Base-by-base conservation (phyloP, 1,139 yeast genomes). In the Yamadazyma conglobata region DNA sequence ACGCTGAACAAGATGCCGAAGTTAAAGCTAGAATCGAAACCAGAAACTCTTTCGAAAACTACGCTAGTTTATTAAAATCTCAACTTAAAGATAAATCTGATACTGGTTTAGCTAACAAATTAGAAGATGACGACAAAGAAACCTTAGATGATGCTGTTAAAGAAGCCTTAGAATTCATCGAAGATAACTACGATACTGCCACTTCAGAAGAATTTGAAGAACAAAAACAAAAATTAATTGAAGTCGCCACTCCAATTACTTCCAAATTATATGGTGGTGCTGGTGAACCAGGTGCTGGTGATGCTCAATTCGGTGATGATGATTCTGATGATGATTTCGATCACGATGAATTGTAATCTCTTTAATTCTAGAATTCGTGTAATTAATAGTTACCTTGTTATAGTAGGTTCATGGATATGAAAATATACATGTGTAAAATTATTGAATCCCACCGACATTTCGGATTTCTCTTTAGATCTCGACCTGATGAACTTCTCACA, bases 131-230 rank as follows among this genome's bases (percentile, higher is more conserved):
- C 42, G 98, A 91, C 64, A 86, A 84, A 70, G 95, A 87, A 66
- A 73, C 95, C 44, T 70, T 91, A 52, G 70, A 74, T 48, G 97
- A 89, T 51, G 96, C 96, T 40, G 68, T 87, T 49, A 79, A 80
- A 60, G 97, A 91, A 59, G 77, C 88, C 33, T 64, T 83, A 46
- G 95, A 84, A 61, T 91, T 93, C 79, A 68, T 91, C 48, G 88
- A 81, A 49, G 96, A 89, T 56, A 86, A 85, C 64, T 83, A 77
- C 52, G 93, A 85, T 37, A 63, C 80, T 38, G 97, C 96, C 27
- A 76, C 94, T 38, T 77, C 83, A 50, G 97, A 88, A 62, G 98
- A 91, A 54, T 83, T 85, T 50, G 95, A 87, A 40, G 97, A 88
- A 62, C 94, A 88, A 67, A 86, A 79, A 65, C 94, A 88, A 60